Evolutionary conservation across 1,284 basidiomycete genomes (phyloP), one percentile per base, ranked within the genome.

Genomic region (Sanguinoderma infundibulare): DNA sequence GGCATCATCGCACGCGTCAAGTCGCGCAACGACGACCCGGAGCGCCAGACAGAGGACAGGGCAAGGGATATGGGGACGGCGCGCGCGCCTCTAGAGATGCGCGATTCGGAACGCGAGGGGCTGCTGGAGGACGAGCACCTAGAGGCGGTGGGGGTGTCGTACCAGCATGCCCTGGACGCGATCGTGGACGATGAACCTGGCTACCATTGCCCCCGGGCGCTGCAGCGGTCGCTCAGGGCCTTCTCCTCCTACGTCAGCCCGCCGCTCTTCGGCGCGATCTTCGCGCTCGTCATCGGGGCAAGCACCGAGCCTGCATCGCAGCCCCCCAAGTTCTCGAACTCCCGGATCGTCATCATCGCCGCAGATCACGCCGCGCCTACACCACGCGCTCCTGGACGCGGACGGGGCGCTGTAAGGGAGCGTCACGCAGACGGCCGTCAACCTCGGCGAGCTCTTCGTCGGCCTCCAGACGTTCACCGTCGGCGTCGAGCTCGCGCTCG

Each of bases 381-480:
- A 74, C 57, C 34, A 63, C 5, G 53, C 60, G 3, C 67, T 75
- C 61, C 67, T 71, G 30, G 59, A 58, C 55, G 39, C 69, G 42
- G 68, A 72, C 39, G 70, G 72, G 20, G 61, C 65, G 5, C 28
- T 75, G 17, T 73, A 74, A 59, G 64, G 60, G 39, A 66, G 68
- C 32, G 15, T 74, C 54, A 74, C 73, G 2, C 68, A 72, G 44
- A 63, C 57, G 6, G 53, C 71, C 20, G 64, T 67, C 42, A 73
- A 74, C 57, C 73, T 75, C 10, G 74, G 74, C 4, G 66, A 70
- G 20, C 69, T 74, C 53, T 74, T 74, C 54, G 72, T 73, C 36
- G 69, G 64, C 6, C 64, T 74, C 10, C 74, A 75, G 51, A 72
- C 72, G 42, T 74, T 74, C 64, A 66, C 62, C 26, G 72, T 75